Conservation (phyloP, 73 alveolate species). For the Tetrahymena thermophila region DNA sequence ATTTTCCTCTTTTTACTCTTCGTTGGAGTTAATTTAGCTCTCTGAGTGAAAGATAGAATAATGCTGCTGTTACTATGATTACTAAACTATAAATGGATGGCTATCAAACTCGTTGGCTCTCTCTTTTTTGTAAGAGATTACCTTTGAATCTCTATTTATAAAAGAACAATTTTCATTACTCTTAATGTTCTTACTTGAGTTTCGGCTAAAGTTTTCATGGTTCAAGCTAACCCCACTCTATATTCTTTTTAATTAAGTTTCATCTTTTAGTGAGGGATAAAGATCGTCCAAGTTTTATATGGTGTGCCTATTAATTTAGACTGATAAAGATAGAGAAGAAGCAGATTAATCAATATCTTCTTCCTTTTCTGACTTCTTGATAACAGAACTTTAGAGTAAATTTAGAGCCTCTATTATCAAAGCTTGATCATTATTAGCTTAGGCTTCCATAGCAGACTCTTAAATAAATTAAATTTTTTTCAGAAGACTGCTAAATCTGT, state of each 20-base stretch:
- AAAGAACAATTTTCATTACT: not conserved
- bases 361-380: not conserved
- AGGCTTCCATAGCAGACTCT: not conserved
- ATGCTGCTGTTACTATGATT: not conserved
- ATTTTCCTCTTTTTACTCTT: not conserved
- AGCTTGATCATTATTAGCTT: not conserved
- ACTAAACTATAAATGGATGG: not conserved
- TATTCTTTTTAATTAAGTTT: not conserved
- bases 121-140: not conserved
- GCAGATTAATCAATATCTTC: not conserved
- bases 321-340: not conserved
- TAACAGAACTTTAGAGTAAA: not conserved
- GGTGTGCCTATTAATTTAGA: not conserved
- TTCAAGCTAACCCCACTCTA: not conserved
- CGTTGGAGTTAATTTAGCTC: not conserved
- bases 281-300: not conserved
- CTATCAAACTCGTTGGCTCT: not conserved
- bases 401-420: not conserved
- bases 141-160: not conserved
- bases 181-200: not conserved
- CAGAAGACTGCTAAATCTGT: not conserved
- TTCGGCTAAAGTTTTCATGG: not conserved
- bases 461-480: not conserved
- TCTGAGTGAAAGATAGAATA: not conserved
- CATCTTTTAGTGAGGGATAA: not conserved